phyloP scores from a whole-genome alignment of 2,329 filamentous ascomycete genomes.

The Ciborinia camelliae region DNA sequence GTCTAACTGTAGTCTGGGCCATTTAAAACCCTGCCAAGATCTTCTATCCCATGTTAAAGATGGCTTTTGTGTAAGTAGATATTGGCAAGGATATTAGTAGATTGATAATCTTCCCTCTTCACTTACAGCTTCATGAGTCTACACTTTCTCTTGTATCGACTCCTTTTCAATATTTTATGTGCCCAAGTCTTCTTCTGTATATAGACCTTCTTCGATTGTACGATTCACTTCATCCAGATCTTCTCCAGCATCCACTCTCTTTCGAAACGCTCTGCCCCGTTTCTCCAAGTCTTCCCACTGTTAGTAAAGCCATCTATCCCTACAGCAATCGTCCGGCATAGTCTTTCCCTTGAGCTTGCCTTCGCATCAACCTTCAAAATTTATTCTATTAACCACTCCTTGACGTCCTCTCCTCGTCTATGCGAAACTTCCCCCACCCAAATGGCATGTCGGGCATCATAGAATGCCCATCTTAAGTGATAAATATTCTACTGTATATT shows the following conservation, averaged over 20 bases:
- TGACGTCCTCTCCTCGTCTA: neutral
- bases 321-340: neutral
- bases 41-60: too few species aligned
- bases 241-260: neutral
- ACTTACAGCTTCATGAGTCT: too few species aligned
- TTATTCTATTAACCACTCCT: neutral
- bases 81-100: too few species aligned
- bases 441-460: neutral
- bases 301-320: neutral
- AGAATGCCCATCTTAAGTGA: neutral
- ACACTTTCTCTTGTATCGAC: too few species aligned
- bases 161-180: too few species aligned
- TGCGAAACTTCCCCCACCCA: neutral
- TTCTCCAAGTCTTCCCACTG: neutral
- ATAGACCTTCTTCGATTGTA: too few species aligned
- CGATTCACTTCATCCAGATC: too few species aligned
- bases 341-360: neutral
- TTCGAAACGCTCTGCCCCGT: neutral
- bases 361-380: neutral
- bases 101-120: too few species aligned
- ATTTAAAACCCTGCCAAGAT: too few species aligned
- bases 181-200: too few species aligned
- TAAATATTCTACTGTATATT: neutral
- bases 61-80: too few species aligned
- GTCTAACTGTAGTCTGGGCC: too few species aligned